phyloP scores from a whole-genome alignment of 169 alveolate genomes.

The Plasmodium berghei region DNA sequence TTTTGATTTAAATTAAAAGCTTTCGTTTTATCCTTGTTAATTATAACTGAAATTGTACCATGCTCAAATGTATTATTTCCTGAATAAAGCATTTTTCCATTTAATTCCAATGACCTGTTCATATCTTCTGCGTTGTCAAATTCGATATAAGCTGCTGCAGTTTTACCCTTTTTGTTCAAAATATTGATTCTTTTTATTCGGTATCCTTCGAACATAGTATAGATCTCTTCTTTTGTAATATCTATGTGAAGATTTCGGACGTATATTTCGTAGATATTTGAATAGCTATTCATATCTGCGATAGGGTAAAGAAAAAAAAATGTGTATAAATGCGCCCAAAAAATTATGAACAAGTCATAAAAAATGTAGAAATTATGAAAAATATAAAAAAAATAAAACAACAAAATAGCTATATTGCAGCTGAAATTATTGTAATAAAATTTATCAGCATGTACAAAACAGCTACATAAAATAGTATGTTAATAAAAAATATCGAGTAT shows the following conservation, averaged over 20 bases:
- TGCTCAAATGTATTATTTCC: slow-evolving; percentile 69
- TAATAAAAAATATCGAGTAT: too few relatives aligned
- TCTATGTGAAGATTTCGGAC: slow-evolving; percentile 47
- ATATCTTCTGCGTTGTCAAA: slow-evolving; percentile 69
- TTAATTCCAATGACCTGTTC: slow-evolving; percentile 67
- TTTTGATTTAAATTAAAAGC: slow-evolving; percentile 42
- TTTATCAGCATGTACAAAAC: too few relatives aligned
- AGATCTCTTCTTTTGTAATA: slow-evolving; percentile 58
- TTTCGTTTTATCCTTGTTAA: slow-evolving; percentile 64
- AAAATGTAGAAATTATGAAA: background rate
- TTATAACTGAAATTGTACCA: slow-evolving; percentile 64
- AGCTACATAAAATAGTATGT: too few relatives aligned
- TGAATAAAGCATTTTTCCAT: slow-evolving; percentile 56
- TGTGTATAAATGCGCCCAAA: background rate
- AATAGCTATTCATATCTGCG: slow-evolving; percentile 51
- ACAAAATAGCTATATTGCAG: too few relatives aligned
- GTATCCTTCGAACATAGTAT: slow-evolving; percentile 59
- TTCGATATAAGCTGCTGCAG: slow-evolving; percentile 70
- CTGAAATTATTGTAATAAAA: too few relatives aligned
- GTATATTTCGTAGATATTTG: slow-evolving; percentile 47
- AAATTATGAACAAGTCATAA: background rate
- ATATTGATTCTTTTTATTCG: slow-evolving; percentile 61
- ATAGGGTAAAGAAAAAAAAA: background rate
- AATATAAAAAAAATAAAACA: too few relatives aligned
- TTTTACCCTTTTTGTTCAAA: slow-evolving; percentile 57